Evolutionary conservation across 441 rosid species (phyloP), one percentile per base, ranked within the genome.

Genomic region (Metrosideros polymorpha): DNA sequence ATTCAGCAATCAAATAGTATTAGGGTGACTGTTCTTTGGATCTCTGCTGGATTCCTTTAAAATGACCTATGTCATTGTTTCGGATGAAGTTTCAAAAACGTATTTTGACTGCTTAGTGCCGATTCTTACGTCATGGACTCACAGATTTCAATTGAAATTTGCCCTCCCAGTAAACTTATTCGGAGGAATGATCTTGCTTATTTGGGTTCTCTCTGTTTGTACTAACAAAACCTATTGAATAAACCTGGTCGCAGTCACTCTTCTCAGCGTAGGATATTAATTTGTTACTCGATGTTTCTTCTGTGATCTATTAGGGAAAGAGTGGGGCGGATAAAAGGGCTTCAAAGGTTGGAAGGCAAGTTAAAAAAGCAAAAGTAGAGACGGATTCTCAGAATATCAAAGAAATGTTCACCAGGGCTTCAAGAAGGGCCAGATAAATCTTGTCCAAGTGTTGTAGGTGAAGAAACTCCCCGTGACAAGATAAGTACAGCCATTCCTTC

Each of bases 331-430:
- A 89, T 25, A 90, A 54, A 56, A 95, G 89, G 90, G 85, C 89
- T 15, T 86, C 86, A 83, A 92, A 90, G 90, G 85, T 45, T 84
- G 92, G 90, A 76, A 96, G 88, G 90, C 96, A 91, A 90, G 85
- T 92, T 51, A 96, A 96, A 86, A 95, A 92, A 88, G 92, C 92
- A 2, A 96, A 94, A 90, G 50, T 92, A 57, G 99, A 94, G 95
- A 93, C 97, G 6, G 94, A 93, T 88, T 96, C 98, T 85, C 89
- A 87, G 89, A 96, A 93, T 91, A 97, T 97, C 86, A 95, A 87
- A 89, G 99, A 96, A 52, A 96, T 97, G 99, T 97, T 97, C 85
- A 85, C 90, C 89, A 93, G 95, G 91, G 98, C 97, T 87, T 92
- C 94, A 12, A 90, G 92, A 88, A 95, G 91, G 59, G 86, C 79